Conservation (phyloP, 768 basidiomycete genomes). For the Trametes punicea region DNA sequence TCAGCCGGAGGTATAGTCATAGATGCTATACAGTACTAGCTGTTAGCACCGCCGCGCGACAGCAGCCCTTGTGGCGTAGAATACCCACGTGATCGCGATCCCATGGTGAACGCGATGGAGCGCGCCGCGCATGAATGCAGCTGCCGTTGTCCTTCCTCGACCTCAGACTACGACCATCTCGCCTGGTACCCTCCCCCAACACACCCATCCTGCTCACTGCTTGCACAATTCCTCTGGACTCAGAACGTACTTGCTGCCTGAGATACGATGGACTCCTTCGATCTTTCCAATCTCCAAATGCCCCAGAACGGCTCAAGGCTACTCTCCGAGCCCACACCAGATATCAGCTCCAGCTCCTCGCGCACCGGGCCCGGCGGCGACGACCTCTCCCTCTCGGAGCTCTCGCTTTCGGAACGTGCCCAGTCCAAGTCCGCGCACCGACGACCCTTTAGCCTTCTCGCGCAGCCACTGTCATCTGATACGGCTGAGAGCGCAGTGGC, state of each 20-base stretch:
- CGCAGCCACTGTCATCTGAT: constrained; percentile 21
- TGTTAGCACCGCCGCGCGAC: too few species aligned
- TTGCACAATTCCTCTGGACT: too few species aligned
- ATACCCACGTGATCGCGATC: constrained; percentile 7
- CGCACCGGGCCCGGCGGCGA: constrained; percentile 42
- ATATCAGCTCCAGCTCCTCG: constrained; percentile 24
- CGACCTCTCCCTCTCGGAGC: constrained; percentile 57
- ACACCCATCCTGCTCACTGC: neutral
- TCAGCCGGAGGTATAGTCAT: too few species aligned
- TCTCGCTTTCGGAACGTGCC: constrained; percentile 40
- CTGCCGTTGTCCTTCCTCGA: too few species aligned
- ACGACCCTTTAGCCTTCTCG: constrained; percentile 32
- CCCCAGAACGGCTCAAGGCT: constrained; percentile 37
- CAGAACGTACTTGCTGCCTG: too few species aligned
- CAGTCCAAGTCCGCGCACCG: constrained; percentile 11
- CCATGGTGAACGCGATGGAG: constrained; percentile 1
- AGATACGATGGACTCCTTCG: constrained; percentile 32
- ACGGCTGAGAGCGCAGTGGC: constrained; percentile 21
- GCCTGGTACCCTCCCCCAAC: too few species aligned
- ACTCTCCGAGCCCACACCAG: constrained; percentile 43
- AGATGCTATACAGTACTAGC: too few species aligned
- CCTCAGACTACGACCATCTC: too few species aligned
- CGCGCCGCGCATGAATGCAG: too few species aligned
- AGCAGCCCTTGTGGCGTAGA: too few species aligned
- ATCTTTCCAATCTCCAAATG: constrained; percentile 27